These are phyloP conservation scores for Alternaria viburni DNA, from an alignment of 2,329 filamentous ascomycete genomes.

Conservation along the genomic window DNA sequence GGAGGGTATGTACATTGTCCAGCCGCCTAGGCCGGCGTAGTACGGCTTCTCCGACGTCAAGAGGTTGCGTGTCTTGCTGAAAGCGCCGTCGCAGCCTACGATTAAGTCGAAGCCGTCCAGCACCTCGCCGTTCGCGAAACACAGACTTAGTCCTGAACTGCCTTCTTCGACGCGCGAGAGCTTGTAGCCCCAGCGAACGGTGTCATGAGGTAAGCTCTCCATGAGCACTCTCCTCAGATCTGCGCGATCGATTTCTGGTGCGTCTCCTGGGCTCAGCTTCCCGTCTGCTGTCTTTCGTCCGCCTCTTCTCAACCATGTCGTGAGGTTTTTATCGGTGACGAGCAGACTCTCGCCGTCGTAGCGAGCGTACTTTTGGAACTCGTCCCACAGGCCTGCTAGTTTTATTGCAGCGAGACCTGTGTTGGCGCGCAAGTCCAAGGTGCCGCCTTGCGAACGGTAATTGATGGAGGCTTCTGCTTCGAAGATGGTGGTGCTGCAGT, in stretches of 20 bases:
- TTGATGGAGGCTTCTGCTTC: conserved; percentile 43
- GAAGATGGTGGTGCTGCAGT: conserved; percentile 58
- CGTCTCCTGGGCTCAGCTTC: conserved; percentile 17
- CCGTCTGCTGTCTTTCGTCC: conserved; percentile 13
- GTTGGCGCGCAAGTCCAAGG: conserved; percentile 59
- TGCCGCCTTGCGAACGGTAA: conserved; percentile 51
- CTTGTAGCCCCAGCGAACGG: conserved; percentile 33
- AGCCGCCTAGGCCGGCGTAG: conserved; percentile 47
- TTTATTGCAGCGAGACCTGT: conserved; percentile 60
- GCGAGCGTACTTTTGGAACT: conserved; percentile 53
- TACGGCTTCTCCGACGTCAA: conserved; percentile 41
- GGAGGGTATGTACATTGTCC: conserved; percentile 38
- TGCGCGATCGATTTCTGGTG: conserved; percentile 35
- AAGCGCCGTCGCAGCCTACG: conserved; percentile 55
- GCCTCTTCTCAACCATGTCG: conserved; percentile 28
- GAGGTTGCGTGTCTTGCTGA: conserved; percentile 46
- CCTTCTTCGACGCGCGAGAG: conserved; percentile 25
- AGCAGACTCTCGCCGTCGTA: conserved; percentile 54
- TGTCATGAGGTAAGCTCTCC: conserved; percentile 27
- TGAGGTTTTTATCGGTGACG: conserved; percentile 47
- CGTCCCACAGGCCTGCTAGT: conserved; percentile 57
- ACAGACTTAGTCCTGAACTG: conserved; percentile 14
- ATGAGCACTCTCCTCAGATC: conserved; percentile 30
- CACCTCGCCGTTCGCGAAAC: conserved; percentile 36
- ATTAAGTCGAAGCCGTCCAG: conserved; percentile 50